A percentile compares a stretch with the other conserved stretches of the same genome.
phyloP scores from a whole-genome alignment of 2,329 filamentous ascomycete genomes.

The Aspergillus tanneri region DNA sequence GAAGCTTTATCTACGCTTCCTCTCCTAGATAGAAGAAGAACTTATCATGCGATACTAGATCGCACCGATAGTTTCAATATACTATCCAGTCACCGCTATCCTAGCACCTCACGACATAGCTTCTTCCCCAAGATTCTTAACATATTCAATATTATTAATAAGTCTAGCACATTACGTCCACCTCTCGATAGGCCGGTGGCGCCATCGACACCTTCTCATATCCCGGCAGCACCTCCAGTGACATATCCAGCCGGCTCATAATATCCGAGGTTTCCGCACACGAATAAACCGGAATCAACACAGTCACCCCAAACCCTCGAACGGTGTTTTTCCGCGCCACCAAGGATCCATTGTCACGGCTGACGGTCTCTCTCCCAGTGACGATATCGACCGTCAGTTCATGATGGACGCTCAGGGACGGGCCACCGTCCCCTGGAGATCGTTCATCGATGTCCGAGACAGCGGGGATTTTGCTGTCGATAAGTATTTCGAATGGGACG shows the following conservation, averaged over 20 bases:
- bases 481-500: background rate
- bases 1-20: too few species aligned
- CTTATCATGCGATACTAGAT: too few species aligned
- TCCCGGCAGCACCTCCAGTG: background rate
- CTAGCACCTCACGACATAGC: too few species aligned
- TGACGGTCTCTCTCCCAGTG: background rate
- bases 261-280: background rate
- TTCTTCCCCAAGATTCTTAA: too few species aligned
- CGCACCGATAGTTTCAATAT: too few species aligned
- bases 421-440: background rate
- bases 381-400: background rate
- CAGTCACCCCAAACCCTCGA: background rate
- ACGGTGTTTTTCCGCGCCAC: background rate
- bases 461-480: background rate
- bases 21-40: too few species aligned
- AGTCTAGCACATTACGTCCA: background rate
- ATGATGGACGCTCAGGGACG: background rate
- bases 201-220: background rate
- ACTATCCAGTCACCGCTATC: too few species aligned
- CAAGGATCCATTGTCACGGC: background rate
- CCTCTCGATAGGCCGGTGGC: background rate
- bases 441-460: background rate
- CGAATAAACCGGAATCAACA: background rate
- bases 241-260: background rate
- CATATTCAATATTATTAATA: background rate